Conservation (phyloP, 2,329 filamentous ascomycete species). For the Stemphylium beticola region DNA sequence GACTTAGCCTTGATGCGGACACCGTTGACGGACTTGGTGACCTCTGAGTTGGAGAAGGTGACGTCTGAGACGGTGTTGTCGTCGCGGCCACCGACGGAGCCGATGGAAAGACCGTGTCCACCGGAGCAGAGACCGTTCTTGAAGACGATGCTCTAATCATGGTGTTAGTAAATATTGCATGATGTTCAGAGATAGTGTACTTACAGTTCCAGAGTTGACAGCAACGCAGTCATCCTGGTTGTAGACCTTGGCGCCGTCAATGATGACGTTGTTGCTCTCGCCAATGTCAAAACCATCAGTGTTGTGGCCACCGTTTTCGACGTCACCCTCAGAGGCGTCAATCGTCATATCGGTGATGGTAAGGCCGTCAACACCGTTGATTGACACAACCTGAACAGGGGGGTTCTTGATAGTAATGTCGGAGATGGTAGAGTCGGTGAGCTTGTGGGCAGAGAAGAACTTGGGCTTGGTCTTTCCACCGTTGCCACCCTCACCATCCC, state of each 20-base stretch:
- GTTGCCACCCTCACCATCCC: slow-evolving; percentile 55
- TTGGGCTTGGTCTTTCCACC: slow-evolving; percentile 54
- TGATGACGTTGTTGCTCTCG: slow-evolving; percentile 54
- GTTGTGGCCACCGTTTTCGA: slow-evolving; percentile 50
- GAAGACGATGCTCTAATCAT: slow-evolving; percentile 38
- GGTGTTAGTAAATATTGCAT: background rate
- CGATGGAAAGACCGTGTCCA: slow-evolving; percentile 65
- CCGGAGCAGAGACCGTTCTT: slow-evolving; percentile 56
- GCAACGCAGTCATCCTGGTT: slow-evolving; percentile 68
- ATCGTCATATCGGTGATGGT: slow-evolving; percentile 59
- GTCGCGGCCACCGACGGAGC: slow-evolving; percentile 61
- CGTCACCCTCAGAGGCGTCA: slow-evolving; percentile 62
- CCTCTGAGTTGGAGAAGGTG: slow-evolving; percentile 56
- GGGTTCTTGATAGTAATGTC: slow-evolving; percentile 60
- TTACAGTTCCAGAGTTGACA: slow-evolving; percentile 59
- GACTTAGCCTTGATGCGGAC: slow-evolving; percentile 64
- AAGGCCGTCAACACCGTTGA: slow-evolving; percentile 53
- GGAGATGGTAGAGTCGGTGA: slow-evolving; percentile 58
- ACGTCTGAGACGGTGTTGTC: slow-evolving; percentile 62
- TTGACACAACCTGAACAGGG: slow-evolving; percentile 60
- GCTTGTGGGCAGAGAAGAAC: slow-evolving; percentile 63
- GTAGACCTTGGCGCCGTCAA: slow-evolving; percentile 58
- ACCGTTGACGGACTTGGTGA: slow-evolving; percentile 61
- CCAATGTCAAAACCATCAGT: slow-evolving; percentile 65
- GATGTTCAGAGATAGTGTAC: slow-evolving; percentile 11